Conservation (phyloP, 2,329 filamentous ascomycete species). For the Colletotrichum sansevieriae region DNA sequence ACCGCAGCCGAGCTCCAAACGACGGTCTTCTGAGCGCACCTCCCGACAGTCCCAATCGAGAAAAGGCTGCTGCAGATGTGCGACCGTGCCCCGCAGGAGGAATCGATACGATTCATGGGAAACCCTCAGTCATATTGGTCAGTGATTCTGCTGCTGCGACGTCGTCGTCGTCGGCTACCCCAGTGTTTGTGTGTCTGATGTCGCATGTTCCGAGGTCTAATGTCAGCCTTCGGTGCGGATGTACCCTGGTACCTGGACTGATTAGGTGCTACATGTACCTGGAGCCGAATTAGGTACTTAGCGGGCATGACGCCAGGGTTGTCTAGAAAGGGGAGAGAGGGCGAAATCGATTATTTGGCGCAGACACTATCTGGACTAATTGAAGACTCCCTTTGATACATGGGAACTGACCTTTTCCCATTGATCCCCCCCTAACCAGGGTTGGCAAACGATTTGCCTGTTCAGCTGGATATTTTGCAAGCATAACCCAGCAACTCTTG, state of each 20-base stretch:
- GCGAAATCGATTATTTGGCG: slow-evolving; percentile 7
- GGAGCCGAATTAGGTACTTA: too few relatives aligned
- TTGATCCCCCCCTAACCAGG: not conserved
- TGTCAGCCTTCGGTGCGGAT: slow-evolving; percentile 18
- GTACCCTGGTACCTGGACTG: slow-evolving; percentile 22
- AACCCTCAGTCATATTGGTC: too few relatives aligned
- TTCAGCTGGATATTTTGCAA: not conserved
- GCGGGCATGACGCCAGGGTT: slow-evolving; percentile 16
- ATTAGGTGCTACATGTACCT: not conserved
- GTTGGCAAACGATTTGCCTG: not conserved
- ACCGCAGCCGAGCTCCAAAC: not conserved
- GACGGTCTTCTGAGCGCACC: slow-evolving; percentile 5
- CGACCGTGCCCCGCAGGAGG: slow-evolving; percentile 24
- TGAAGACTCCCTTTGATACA: slow-evolving; percentile 15
- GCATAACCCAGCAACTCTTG: not conserved
- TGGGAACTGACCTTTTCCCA: not conserved
- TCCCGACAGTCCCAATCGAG: not conserved
- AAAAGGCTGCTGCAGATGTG: slow-evolving; percentile 7
- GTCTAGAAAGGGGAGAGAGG: slow-evolving; percentile 2
- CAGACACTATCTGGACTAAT: slow-evolving; percentile 6
- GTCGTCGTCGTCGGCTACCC: slow-evolving; percentile 18
- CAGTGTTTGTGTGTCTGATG: slow-evolving; percentile 38
- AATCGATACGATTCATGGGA: slow-evolving; percentile 33
- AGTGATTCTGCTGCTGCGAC: slow-evolving; percentile 11
- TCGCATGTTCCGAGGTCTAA: slow-evolving; percentile 34